Evolutionary conservation across 805 yeast species (phyloP), one percentile per base, ranked within the genome.

Genomic region (Pichia nanzhaoensis): DNA sequence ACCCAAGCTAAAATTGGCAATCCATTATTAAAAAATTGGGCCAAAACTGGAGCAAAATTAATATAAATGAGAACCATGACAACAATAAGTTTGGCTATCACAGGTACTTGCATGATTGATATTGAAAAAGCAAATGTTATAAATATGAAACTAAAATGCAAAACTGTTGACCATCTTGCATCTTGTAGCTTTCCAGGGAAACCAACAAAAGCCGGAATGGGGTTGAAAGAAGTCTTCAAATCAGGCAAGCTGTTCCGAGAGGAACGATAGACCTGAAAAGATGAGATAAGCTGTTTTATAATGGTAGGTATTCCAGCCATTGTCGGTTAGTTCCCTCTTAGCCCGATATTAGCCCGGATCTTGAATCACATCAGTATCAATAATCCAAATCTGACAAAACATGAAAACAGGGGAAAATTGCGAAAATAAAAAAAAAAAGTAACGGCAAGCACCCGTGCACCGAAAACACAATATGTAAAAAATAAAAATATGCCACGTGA

Each of bases 1-100:
- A 89, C 75, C 96, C 97, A 91, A 3, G 95, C 72, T 46, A 83
- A 75, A 19, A 93, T 80, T 3, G 98, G 97, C 57, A 88, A 65
- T 16, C 87, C 95, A 52, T 80, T 80, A 44, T 84, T 70, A 61
- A 88, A 86, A 63, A 91, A 89, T 63, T 91, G 98, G 7, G 84
- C 74, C 1, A 95, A 82, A 42, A 84, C 62, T 10, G 99, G 99
- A 13, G 89, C 60, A 34, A 71, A 57, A 41, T 84, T 66, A 19
- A 74, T 35, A 16, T 46, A 31, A 16, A 48, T 12, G 6, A 52
- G 43, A 1, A 39, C 40, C 3, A 44, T 8, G 12, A 54, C 44
- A 5, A 58, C 12, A 0, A 53, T 18, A 5, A 55, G 27, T 41
- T 59, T 60, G 20, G 48, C 8, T 12, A 50, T 2, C 2, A 51